Conservation (phyloP, 2,329 filamentous ascomycete species). For the Verticillium albo-atrum region DNA sequence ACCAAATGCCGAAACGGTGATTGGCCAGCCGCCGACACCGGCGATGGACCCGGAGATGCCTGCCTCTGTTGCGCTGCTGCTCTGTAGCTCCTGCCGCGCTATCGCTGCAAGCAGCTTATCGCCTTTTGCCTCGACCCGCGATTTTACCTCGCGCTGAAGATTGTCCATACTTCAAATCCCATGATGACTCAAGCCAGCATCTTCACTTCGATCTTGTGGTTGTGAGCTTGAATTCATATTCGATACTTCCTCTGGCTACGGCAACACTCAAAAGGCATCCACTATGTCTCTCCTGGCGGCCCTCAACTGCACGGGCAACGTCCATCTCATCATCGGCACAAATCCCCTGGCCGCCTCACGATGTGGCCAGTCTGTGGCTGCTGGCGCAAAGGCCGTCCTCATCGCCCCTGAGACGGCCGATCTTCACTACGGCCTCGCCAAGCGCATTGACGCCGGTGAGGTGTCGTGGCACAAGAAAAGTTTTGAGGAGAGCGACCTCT, state of each 20-base stretch:
- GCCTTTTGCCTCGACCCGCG: not conserved
- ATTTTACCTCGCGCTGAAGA: not conserved
- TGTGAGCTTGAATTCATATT: no score
- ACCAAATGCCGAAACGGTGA: not conserved
- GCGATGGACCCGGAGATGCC: not conserved
- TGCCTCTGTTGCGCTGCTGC: not conserved
- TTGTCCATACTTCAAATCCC: not conserved
- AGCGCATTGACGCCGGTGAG: slow-evolving; percentile 60
- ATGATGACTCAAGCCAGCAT: no score
- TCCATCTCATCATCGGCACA: slow-evolving; percentile 82
- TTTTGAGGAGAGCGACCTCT: slow-evolving; percentile 70
- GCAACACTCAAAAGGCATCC: no score
- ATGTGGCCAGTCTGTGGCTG: slow-evolving; percentile 73
- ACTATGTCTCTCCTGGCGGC: slow-evolving; percentile 62
- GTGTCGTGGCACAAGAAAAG: slow-evolving; percentile 61
- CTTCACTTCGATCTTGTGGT: no score
- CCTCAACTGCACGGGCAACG: slow-evolving; percentile 62
- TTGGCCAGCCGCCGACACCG: not conserved
- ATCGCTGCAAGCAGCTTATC: not conserved
- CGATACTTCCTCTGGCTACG: no score
- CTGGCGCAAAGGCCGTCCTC: slow-evolving; percentile 76
- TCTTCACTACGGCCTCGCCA: slow-evolving; percentile 53
- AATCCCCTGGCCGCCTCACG: slow-evolving; percentile 84
- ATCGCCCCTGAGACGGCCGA: slow-evolving; percentile 64
- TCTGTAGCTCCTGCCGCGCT: not conserved